Percentiles rank a stretch among this genome's conserved stretches.
These are phyloP conservation scores for Alternaria alternata DNA, from an alignment of 2,329 filamentous ascomycete species.

Conservation along the genomic window DNA sequence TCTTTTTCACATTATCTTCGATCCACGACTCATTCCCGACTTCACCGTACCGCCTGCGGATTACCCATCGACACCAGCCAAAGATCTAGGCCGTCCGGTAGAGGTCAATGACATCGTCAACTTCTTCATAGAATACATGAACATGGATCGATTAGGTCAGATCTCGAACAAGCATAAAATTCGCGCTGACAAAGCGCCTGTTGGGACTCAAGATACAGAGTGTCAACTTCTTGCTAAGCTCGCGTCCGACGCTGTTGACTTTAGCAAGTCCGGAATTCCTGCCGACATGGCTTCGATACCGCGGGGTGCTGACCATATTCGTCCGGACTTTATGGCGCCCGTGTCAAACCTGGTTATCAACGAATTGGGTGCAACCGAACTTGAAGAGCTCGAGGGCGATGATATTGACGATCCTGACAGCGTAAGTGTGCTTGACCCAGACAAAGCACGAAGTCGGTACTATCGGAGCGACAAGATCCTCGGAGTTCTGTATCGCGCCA, in stretches of 20 bases:
- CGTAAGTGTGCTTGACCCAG: constrained; percentile 53
- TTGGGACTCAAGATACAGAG: constrained; percentile 37
- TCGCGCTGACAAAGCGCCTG: constrained; percentile 48
- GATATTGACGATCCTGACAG: constrained; percentile 48
- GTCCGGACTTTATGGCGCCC: constrained; percentile 64
- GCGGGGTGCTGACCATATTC: constrained; percentile 27
- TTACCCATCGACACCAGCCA: constrained; percentile 68
- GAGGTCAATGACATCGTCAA: constrained; percentile 72
- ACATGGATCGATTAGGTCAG: constrained; percentile 54
- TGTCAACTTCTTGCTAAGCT: constrained; percentile 53
- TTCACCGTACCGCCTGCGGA: constrained; percentile 67
- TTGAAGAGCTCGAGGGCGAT: constrained; percentile 37
- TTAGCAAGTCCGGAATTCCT: constrained; percentile 38
- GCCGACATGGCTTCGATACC: constrained; percentile 29
- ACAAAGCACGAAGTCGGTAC: constrained; percentile 58
- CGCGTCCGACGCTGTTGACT: constrained; percentile 46
- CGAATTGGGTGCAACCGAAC: constrained; percentile 31
- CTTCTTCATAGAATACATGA: constrained; percentile 72
- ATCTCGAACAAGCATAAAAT: constrained; percentile 54
- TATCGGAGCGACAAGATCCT: constrained; percentile 75
- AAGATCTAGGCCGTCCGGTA: constrained; percentile 69
- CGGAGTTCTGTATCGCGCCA: constrained; percentile 73
- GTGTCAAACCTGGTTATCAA: constrained; percentile 53
- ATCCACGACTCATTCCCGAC: constrained; percentile 60
- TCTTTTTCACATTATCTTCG: constrained; percentile 81